Evolutionary conservation across 495 filamentous ascomycete genomes (phyloP).

Genomic region (Hypoxylon intermedium): DNA sequence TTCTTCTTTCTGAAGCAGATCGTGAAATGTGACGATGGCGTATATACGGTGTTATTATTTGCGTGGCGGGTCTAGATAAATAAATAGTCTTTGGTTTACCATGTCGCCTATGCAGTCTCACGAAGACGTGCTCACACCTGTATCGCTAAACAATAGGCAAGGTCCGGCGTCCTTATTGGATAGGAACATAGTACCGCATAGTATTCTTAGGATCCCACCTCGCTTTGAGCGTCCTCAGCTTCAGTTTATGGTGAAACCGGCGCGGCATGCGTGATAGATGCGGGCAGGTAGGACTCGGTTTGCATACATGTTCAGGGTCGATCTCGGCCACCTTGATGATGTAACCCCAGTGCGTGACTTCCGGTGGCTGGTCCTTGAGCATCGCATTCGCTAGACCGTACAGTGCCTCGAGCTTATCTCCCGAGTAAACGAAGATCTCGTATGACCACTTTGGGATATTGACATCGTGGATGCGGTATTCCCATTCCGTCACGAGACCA

Average conservation of each 20-base stretch:
- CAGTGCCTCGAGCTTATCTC: constrained; percentile 33
- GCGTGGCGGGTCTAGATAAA: too few species aligned
- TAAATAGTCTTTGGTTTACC: too few species aligned
- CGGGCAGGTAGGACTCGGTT: background rate
- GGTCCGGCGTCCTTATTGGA: constrained; percentile 15
- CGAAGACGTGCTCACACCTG: too few species aligned
- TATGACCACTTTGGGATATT: constrained; percentile 22
- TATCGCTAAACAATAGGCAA: too few species aligned
- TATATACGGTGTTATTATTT: too few species aligned
- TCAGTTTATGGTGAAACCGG: too few species aligned
- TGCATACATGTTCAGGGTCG: constrained; percentile 11
- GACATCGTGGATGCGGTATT: constrained; percentile 19
- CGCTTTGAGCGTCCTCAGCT: constrained; percentile 48
- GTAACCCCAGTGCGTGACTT: constrained; percentile 21
- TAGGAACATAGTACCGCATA: constrained; percentile 54
- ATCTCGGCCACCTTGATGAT: constrained; percentile 13
- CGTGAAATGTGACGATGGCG: background rate
- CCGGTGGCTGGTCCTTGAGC: constrained; percentile 5
- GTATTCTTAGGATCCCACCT: constrained; percentile 49
- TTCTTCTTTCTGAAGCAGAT: background rate
- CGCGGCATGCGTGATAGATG: background rate
- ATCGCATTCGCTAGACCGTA: constrained; percentile 13
- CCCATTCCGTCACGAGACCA: constrained; percentile 52
- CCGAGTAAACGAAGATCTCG: constrained; percentile 25
- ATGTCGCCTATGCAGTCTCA: too few species aligned